phyloP scores from a whole-genome alignment of 1,139 yeast species.

The Taphrina pruni region DNA sequence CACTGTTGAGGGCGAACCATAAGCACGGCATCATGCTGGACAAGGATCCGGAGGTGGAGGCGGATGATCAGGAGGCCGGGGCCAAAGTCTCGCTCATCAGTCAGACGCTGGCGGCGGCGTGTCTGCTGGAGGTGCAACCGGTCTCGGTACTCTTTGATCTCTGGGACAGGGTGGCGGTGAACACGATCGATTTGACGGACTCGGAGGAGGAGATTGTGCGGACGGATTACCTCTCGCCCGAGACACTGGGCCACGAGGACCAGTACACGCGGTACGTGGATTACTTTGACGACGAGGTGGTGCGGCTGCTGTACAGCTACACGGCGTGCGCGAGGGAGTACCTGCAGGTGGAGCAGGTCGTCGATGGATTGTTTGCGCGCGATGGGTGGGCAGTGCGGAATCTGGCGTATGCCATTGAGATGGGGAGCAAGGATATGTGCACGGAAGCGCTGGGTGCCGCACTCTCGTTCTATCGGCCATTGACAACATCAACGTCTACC shows the following conservation, averaged over 20 bases:
- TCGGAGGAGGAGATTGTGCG: slow-evolving; percentile 31
- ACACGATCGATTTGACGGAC: slow-evolving; percentile 26
- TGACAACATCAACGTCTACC: not conserved
- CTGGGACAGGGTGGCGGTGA: slow-evolving; percentile 27
- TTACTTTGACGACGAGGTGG: slow-evolving; percentile 38
- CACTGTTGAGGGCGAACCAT: slow-evolving; percentile 19
- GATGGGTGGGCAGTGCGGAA: slow-evolving; percentile 29
- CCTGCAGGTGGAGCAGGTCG: slow-evolving; percentile 19
- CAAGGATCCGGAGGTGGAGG: not conserved
- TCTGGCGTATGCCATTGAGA: slow-evolving; percentile 23
- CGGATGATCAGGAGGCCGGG: too few relatives aligned
- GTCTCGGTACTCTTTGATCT: slow-evolving; percentile 31
- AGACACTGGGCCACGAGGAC: slow-evolving; percentile 4
- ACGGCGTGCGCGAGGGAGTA: slow-evolving; percentile 8
- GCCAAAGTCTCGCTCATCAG: not conserved
- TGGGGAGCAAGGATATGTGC: slow-evolving; percentile 34
- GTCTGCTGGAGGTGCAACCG: slow-evolving; percentile 25
- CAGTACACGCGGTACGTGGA: slow-evolving; percentile 28
- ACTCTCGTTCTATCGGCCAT: slow-evolving; percentile 15
- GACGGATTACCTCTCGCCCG: slow-evolving; percentile 21
- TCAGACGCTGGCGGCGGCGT: slow-evolving; percentile 24
- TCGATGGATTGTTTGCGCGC: slow-evolving; percentile 21
- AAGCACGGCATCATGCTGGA: slow-evolving; percentile 13
- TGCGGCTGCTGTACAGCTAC: slow-evolving; percentile 14
- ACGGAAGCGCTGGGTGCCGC: slow-evolving; percentile 37